phyloP scores from a whole-genome alignment of 2,329 filamentous ascomycete species.

The Nemania diffusa region DNA sequence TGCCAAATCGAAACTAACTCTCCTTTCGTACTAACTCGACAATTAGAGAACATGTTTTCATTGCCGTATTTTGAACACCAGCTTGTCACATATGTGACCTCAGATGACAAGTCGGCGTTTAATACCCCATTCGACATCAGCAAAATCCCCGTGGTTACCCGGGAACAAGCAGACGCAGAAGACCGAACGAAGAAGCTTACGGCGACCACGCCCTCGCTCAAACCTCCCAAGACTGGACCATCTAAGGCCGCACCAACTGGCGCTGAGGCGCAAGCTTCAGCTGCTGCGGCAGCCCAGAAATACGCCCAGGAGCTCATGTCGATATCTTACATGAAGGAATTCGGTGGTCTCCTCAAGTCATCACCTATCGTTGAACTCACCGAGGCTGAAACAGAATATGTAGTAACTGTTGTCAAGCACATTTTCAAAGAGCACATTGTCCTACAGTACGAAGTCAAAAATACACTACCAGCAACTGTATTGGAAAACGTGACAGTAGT shows the following conservation, averaged over 20 bases:
- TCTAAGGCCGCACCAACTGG: slow-evolving; percentile 75
- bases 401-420: slow-evolving; percentile 93
- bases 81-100: slow-evolving; percentile 96
- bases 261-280: slow-evolving; percentile 79
- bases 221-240: slow-evolving; percentile 85
- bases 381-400: slow-evolving; percentile 97
- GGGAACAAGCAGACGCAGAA: slow-evolving; percentile 95
- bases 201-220: slow-evolving; percentile 89
- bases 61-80: slow-evolving; percentile 96
- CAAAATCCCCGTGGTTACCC: slow-evolving; percentile 89
- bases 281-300: slow-evolving; percentile 83
- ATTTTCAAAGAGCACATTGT: slow-evolving; percentile 98
- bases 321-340: slow-evolving; percentile 90
- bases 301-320: slow-evolving; percentile 87
- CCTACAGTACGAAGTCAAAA: slow-evolving; percentile 96
- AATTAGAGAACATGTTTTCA: slow-evolving; percentile 89
- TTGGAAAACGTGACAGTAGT: slow-evolving; percentile 89
- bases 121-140: slow-evolving; percentile 88
- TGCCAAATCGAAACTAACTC: slow-evolving; percentile 7
- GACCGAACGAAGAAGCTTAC: slow-evolving; percentile 98
- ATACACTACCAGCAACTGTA: slow-evolving; percentile 90
- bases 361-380: slow-evolving; percentile 88
- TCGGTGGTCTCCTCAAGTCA: slow-evolving; percentile 92
- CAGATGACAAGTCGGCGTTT: slow-evolving; percentile 88
- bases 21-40: slow-evolving; percentile 44